Percentiles rank a stretch among this genome's conserved stretches.
These are phyloP conservation scores for Pseudomicrostroma phylloplanum DNA, from an alignment of 1,284 basidiomycete species.

Conservation along the genomic window DNA sequence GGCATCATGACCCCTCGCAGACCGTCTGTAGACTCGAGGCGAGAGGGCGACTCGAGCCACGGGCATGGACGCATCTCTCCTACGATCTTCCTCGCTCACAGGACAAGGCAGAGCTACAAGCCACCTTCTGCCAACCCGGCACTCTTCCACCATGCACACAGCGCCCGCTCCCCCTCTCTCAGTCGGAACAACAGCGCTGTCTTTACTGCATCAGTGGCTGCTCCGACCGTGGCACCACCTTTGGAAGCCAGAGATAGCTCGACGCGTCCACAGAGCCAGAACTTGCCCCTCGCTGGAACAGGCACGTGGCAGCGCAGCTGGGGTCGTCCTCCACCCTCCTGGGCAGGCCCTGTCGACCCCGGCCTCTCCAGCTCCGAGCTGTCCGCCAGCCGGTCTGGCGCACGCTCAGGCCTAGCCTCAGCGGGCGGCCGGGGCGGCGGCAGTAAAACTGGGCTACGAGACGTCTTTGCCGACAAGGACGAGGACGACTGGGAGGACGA, in stretches of 20 bases:
- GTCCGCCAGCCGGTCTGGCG: background rate
- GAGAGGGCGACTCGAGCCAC: conserved; percentile 8
- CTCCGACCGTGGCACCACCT: background rate
- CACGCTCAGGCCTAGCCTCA: background rate
- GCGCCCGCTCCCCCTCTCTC: background rate
- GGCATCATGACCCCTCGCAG: conserved; percentile 2
- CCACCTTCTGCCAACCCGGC: conserved; percentile 39
- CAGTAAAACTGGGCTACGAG: conserved; percentile 24
- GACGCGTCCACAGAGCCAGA: too few relatives aligned
- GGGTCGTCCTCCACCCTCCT: conserved; percentile 42
- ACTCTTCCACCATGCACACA: conserved; percentile 14
- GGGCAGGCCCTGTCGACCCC: conserved; percentile 38
- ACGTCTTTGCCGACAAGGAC: conserved; percentile 37
- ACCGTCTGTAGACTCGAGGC: conserved; percentile 1
- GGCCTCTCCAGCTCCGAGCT: conserved; percentile 12
- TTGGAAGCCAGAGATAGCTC: background rate
- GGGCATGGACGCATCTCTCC: conserved; percentile 1
- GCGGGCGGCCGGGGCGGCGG: background rate
- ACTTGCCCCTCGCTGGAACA: conserved; percentile 11
- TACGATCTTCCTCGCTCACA: conserved; percentile 37
- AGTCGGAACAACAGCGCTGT: background rate
- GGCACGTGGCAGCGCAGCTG: conserved; percentile 38
- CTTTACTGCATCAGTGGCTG: background rate
- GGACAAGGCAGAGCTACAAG: conserved; percentile 35
- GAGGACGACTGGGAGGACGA: conserved; percentile 33